A percentile compares a stretch with the other conserved stretches of the same genome.
Conservation (phyloP, 1,139 yeast species). For the Blastobotrys proliferans region DNA sequence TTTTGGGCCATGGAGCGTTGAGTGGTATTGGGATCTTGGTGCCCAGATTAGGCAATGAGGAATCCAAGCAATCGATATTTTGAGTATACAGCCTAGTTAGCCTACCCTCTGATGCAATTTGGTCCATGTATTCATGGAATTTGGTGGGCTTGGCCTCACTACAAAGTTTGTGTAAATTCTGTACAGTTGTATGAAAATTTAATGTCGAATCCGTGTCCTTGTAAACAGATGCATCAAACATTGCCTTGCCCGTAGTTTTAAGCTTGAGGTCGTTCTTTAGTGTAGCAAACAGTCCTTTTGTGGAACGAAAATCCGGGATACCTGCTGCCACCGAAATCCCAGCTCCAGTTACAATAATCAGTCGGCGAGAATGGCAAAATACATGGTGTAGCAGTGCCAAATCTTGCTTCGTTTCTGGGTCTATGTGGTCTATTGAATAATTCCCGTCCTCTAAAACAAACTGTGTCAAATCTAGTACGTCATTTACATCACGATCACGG, state of each 20-base stretch:
- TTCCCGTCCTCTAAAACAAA: no score
- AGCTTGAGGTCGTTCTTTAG: conserved; percentile 42
- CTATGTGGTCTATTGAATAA: neutral
- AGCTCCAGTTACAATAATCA: conserved; percentile 65
- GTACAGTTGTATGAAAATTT: conserved; percentile 71
- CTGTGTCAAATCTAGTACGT: conserved; percentile 18
- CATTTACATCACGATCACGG: conserved; percentile 13
- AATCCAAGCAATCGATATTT: conserved; percentile 46
- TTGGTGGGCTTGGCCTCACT: conserved; percentile 61
- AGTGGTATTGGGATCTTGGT: conserved; percentile 49
- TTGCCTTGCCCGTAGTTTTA: conserved; percentile 61
- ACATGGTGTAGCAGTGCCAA: conserved; percentile 30
- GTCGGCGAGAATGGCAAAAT: conserved; percentile 33
- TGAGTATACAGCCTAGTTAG: conserved; percentile 59
- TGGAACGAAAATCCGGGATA: conserved; percentile 82
- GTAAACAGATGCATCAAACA: conserved; percentile 79
- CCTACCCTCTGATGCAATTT: conserved; percentile 57
- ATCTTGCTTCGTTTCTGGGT: conserved; percentile 21
- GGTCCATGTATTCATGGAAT: conserved; percentile 62
- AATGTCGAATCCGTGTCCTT: conserved; percentile 56
- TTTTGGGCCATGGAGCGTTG: conserved; percentile 45
- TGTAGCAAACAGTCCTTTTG: conserved; percentile 68
- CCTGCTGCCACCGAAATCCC: conserved; percentile 90
- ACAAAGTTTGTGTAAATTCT: conserved; percentile 56
- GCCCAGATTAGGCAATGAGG: conserved; percentile 43